These are phyloP conservation scores for Microcera coccophila DNA, from an alignment of 2,329 filamentous ascomycete species.

Conservation along the genomic window DNA sequence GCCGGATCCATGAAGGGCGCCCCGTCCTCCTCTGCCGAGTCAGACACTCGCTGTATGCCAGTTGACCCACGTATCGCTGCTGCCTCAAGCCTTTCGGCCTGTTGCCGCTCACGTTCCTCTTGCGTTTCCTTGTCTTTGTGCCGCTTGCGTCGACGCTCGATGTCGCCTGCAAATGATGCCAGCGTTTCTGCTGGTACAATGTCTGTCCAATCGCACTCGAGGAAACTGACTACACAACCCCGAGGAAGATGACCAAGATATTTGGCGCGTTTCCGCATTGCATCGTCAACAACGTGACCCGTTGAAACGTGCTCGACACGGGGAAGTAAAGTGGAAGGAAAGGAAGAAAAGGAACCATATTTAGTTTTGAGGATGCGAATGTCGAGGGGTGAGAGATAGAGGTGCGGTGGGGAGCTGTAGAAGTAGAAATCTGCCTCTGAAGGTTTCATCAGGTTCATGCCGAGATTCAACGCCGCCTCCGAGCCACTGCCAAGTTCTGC, in stretches of 20 bases:
- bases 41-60: constrained; percentile 37
- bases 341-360: constrained; percentile 76
- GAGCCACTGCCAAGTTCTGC: constrained; percentile 38
- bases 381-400: constrained; percentile 85
- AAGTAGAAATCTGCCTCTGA: constrained; percentile 67
- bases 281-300: constrained; percentile 82
- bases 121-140: constrained; percentile 79
- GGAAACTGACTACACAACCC: constrained; percentile 85
- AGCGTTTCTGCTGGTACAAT: constrained; percentile 73
- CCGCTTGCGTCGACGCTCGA: constrained; percentile 69
- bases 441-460: constrained; percentile 18
- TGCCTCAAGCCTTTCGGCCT: constrained; percentile 77
- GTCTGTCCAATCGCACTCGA: constrained; percentile 95
- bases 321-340: constrained; percentile 81
- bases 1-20: constrained; percentile 46
- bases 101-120: constrained; percentile 79
- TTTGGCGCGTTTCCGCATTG: constrained; percentile 75
- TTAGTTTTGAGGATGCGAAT: constrained; percentile 89
- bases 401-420: constrained; percentile 81
- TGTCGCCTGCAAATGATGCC: constrained; percentile 70
- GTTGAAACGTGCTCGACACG: constrained; percentile 86
- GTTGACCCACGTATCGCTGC: constrained; percentile 57
- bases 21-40: constrained; percentile 37
- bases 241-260: constrained; percentile 83
- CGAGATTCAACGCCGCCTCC: constrained; percentile 12